A percentile compares a stretch with the other conserved stretches of the same genome.
These are phyloP conservation scores for Colletotrichum noveboracense DNA, from an alignment of 2,329 filamentous ascomycete genomes.

Conservation along the genomic window DNA sequence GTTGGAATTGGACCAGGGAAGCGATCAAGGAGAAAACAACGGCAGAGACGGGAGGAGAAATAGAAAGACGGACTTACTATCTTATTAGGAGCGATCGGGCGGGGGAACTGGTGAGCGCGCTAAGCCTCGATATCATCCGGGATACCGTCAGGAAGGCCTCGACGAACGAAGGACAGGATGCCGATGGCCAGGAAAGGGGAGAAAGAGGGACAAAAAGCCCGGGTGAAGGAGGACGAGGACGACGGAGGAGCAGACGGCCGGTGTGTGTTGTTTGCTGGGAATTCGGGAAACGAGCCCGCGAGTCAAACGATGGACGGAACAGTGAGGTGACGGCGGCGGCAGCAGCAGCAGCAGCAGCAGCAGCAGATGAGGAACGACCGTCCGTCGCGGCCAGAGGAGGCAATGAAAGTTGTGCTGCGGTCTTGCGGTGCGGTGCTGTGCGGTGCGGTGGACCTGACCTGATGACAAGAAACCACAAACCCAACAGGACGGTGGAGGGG, in stretches of 20 bases:
- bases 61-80: neutral
- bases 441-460: neutral
- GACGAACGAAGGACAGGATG: neutral
- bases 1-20: neutral
- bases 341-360: neutral
- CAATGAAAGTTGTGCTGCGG: slow-evolving; percentile 3
- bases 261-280: neutral
- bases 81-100: slow-evolving; percentile 5
- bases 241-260: neutral
- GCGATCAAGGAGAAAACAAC: neutral
- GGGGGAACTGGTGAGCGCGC: slow-evolving; percentile 1
- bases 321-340: neutral
- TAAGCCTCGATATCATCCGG: slow-evolving; percentile 20
- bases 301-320: neutral
- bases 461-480: neutral
- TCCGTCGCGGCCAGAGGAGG: neutral
- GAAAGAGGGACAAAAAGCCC: neutral
- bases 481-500: neutral
- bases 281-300: neutral
- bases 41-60: neutral
- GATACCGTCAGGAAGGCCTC: neutral
- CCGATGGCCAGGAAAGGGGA: neutral
- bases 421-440: neutral
- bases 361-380: neutral
- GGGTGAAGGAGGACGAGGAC: neutral